A percentile compares a stretch with the other conserved stretches of the same genome.
phyloP scores from a whole-genome alignment of 257 asterid species.

The Solanum virginianum region DNA sequence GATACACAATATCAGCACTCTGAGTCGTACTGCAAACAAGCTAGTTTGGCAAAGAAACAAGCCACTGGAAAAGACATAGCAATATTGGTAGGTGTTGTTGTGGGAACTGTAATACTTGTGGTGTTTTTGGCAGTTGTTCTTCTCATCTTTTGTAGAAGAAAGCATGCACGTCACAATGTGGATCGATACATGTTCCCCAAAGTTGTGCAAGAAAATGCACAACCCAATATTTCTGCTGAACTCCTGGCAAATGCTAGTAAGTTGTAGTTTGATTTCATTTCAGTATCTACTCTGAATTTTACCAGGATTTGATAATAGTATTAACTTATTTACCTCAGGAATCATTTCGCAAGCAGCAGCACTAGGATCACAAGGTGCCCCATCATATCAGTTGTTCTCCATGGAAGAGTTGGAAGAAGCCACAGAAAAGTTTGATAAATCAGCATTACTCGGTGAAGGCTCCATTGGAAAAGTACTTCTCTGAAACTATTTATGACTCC shows the following conservation, averaged over 20 bases:
- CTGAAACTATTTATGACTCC: not conserved
- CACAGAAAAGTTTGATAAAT: conserved; percentile 37
- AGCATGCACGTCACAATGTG: conserved; percentile 30
- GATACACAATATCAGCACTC: conserved; percentile 36
- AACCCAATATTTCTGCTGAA: conserved; percentile 31
- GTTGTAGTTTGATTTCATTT: not conserved
- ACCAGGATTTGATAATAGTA: not conserved
- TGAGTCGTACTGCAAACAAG: conserved; percentile 20
- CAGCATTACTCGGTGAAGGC: conserved; percentile 43
- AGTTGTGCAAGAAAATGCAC: conserved; percentile 28
- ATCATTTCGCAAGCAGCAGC: conserved; percentile 40
- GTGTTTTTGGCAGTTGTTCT: conserved; percentile 27
- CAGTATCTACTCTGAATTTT: not conserved
- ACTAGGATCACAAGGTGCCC: conserved; percentile 26
- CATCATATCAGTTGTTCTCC: conserved; percentile 36
- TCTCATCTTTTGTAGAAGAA: conserved; percentile 28
- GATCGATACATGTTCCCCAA: conserved; percentile 53
- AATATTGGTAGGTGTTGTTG: conserved; percentile 29
- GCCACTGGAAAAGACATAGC: conserved; percentile 17
- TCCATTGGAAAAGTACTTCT: conserved; percentile 44
- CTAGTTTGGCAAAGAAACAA: conserved; percentile 3
- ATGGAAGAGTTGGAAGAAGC: conserved; percentile 49
- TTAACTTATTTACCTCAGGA: conserved; percentile 24
- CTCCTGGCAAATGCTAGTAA: conserved; percentile 43
- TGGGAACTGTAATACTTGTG: conserved; percentile 24